Conservation (phyloP, 1,284 basidiomycete genomes). For the Fomes fomentarius region DNA sequence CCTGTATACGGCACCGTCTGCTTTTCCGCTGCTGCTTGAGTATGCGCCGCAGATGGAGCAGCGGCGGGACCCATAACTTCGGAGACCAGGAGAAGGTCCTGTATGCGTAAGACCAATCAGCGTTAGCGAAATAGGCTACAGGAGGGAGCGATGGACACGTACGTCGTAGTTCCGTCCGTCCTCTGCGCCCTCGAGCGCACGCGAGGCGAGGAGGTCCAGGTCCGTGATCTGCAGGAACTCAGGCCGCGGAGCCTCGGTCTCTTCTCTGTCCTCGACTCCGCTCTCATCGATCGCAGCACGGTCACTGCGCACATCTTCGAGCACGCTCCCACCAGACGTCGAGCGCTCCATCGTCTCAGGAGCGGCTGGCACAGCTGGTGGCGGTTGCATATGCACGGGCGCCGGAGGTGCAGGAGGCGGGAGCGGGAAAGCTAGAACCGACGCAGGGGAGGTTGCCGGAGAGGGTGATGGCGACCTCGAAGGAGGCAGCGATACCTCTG, state of each 20-base stretch:
- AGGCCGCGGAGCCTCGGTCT: conserved; percentile 7
- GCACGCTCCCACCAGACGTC: conserved; percentile 18
- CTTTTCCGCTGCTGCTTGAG: conserved; percentile 13
- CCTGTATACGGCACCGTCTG: conserved; percentile 51
- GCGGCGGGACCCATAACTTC: conserved; percentile 64
- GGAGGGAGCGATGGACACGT: conserved; percentile 31
- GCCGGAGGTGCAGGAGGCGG: background rate
- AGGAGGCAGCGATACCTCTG: conserved; percentile 3
- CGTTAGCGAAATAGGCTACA: background rate
- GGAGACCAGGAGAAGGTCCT: conserved; percentile 63
- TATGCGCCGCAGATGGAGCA: conserved; percentile 21
- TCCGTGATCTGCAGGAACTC: conserved; percentile 55
- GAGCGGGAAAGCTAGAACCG: background rate
- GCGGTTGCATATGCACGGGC: background rate
- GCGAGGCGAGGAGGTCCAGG: conserved; percentile 60
- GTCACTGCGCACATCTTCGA: conserved; percentile 4
- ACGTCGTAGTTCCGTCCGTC: conserved; percentile 65
- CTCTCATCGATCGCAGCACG: background rate
- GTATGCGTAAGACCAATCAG: conserved; percentile 3
- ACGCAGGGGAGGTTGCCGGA: background rate
- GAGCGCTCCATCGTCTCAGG: conserved; percentile 14
- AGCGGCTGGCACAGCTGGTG: background rate
- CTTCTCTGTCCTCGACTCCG: background rate
- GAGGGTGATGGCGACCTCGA: conserved; percentile 12
- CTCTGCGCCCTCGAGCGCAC: conserved; percentile 46